These are phyloP conservation scores for Mallotus japonicus DNA, from an alignment of 441 rosid genomes.

Conservation along the genomic window DNA sequence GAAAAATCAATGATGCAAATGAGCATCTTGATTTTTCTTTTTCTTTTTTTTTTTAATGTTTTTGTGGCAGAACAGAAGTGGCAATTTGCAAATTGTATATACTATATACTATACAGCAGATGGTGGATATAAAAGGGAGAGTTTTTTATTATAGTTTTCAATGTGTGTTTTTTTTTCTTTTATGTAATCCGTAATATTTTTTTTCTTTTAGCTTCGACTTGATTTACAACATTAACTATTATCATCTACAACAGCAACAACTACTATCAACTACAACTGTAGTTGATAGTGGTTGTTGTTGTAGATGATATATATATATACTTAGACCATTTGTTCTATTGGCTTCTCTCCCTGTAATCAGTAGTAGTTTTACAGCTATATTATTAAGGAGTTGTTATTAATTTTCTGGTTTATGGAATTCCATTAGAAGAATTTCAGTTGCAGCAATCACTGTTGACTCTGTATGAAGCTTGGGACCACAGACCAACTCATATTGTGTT, in stretches of 20 bases:
- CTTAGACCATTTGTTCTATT: too few species aligned
- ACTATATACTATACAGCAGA: background rate
- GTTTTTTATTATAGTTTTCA: background rate
- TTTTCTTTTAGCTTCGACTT: too few species aligned
- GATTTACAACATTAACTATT: too few species aligned
- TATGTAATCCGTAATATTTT: background rate
- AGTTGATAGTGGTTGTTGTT: too few species aligned
- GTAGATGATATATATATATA: too few species aligned
- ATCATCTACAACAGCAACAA: too few species aligned
- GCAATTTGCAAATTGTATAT: constrained; percentile 23
- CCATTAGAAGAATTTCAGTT: background rate
- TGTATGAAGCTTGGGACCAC: constrained; percentile 15
- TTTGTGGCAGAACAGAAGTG: constrained; percentile 1
- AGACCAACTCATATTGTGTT: constrained; percentile 2
- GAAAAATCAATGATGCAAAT: background rate
- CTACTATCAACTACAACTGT: too few species aligned
- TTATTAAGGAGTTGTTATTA: background rate
- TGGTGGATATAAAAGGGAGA: background rate
- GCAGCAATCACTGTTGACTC: constrained; percentile 1
- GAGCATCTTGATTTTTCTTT: background rate
- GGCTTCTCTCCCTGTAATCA: too few species aligned
- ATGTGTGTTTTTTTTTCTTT: background rate
- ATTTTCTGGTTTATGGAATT: background rate
- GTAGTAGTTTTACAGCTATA: background rate
- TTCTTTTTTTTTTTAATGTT: background rate